Conservation (phyloP, 2,329 filamentous ascomycete genomes). For the Sphaerulina musiva region DNA sequence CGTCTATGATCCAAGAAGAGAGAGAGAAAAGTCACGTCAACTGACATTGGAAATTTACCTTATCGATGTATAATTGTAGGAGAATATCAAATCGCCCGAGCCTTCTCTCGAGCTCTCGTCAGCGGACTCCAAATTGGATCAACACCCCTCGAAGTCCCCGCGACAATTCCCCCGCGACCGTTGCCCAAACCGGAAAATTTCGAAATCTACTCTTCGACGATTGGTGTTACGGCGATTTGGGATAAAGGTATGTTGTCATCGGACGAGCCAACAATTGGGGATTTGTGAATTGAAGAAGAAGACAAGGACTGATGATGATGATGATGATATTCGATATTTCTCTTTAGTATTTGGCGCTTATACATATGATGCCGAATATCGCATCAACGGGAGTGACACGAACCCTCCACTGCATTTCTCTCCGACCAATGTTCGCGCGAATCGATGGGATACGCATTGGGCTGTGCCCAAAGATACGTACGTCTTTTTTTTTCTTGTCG, state of each 20-base stretch:
- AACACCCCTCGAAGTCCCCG: constrained; percentile 7
- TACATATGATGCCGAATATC: constrained; percentile 10
- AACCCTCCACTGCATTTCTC: neutral
- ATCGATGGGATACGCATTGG: constrained; percentile 3
- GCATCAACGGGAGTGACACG: neutral
- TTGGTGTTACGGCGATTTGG: constrained; percentile 15
- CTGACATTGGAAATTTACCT: no score
- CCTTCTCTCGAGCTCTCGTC: constrained; percentile 33
- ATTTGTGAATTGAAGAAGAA: no score
- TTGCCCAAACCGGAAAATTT: constrained; percentile 5
- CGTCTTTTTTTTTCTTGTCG: no score
- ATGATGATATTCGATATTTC: no score
- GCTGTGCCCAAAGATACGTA: neutral
- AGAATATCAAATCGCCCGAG: constrained; percentile 31
- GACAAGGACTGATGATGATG: neutral
- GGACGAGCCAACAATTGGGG: no score
- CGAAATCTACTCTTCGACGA: neutral
- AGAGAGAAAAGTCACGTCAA: no score
- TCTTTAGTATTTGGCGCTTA: constrained; percentile 9
- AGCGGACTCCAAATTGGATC: constrained; percentile 7
- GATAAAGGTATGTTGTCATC: constrained; percentile 3
- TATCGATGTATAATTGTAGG: no score
- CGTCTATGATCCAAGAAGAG: no score
- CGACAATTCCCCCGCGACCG: constrained; percentile 3
- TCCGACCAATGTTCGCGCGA: neutral